Percentiles rank a stretch among this genome's conserved stretches.
These are phyloP conservation scores for Magnusiomyces suaveolens DNA, from an alignment of 1,139 yeast genomes.

Conservation along the genomic window DNA sequence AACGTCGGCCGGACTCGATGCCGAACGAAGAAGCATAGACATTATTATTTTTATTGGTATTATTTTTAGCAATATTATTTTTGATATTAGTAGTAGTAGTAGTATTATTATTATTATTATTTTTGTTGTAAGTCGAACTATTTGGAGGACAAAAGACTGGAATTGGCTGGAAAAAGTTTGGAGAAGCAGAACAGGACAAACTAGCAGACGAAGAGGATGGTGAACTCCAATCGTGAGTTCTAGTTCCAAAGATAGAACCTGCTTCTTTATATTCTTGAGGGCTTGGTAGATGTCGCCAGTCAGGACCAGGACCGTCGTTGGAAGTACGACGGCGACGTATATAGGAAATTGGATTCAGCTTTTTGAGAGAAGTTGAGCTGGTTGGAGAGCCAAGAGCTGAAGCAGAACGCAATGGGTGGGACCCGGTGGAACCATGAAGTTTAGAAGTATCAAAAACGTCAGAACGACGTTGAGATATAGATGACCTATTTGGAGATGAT, in stretches of 20 bases:
- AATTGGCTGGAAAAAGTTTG: conserved; percentile 11
- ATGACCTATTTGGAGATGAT: too few relatives aligned
- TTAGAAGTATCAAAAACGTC: too few relatives aligned
- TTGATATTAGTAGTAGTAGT: too few relatives aligned
- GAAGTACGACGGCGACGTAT: conserved; percentile 13
- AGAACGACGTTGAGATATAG: too few relatives aligned
- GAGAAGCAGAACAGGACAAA: conserved; percentile 9
- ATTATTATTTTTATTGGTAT: too few relatives aligned
- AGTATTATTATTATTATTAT: neutral
- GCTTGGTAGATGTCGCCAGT: conserved; percentile 6
- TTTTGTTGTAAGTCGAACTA: neutral
- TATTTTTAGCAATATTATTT: too few relatives aligned
- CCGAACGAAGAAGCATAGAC: neutral
- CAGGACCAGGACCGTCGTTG: conserved; percentile 4
- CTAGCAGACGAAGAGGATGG: neutral
- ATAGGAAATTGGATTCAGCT: conserved; percentile 24
- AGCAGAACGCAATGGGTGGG: neutral
- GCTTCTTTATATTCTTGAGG: conserved; percentile 23
- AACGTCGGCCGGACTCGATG: neutral
- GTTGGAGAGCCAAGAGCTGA: conserved; percentile 3
- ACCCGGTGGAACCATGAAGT: neutral
- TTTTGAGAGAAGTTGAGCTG: conserved; percentile 18
- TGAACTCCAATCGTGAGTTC: conserved; percentile 31
- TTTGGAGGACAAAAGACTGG: conserved; percentile 5
- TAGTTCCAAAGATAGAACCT: conserved; percentile 30